Evolutionary conservation across 306 rosid species (phyloP).

Genomic region (Glycine tomentella): DNA sequence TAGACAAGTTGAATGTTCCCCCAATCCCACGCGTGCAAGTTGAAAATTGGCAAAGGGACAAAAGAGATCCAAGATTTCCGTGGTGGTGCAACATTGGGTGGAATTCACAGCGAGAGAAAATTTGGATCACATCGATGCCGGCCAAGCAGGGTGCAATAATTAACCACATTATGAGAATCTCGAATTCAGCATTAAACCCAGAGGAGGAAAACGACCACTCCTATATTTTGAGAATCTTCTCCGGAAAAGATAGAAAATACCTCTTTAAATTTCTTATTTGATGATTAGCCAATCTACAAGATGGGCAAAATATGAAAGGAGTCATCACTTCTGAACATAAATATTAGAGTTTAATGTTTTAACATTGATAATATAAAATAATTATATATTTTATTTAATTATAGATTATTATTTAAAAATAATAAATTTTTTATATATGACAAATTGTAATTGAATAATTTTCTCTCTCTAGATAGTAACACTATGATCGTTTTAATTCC

Average conservation of each 20-base stretch:
- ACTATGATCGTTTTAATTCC: too few species aligned
- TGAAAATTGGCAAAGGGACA: slow-evolving; percentile 15
- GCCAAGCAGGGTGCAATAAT: slow-evolving; percentile 37
- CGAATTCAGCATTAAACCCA: not conserved
- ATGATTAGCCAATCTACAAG: not conserved
- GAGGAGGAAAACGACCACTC: slow-evolving; percentile 31
- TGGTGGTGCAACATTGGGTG: slow-evolving; percentile 43
- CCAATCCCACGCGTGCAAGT: slow-evolving; percentile 35
- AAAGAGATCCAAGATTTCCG: slow-evolving; percentile 13
- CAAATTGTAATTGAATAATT: too few species aligned
- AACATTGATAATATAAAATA: too few species aligned
- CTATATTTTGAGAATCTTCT: slow-evolving; percentile 36
- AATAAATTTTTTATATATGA: too few species aligned
- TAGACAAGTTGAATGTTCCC: slow-evolving; percentile 9
- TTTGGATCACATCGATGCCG: slow-evolving; percentile 45
- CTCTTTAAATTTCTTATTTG: not conserved
- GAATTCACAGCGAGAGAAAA: slow-evolving; percentile 40
- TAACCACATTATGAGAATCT: slow-evolving; percentile 32
- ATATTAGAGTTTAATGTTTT: too few species aligned
- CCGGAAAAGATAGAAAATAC: slow-evolving; percentile 6
- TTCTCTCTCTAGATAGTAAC: too few species aligned
- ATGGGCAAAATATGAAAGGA: too few species aligned
- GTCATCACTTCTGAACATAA: too few species aligned
- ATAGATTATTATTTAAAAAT: too few species aligned
- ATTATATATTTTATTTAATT: too few species aligned